phyloP scores from a whole-genome alignment of 179 eudicot genomes.

The Heliamphora pulchella region DNA sequence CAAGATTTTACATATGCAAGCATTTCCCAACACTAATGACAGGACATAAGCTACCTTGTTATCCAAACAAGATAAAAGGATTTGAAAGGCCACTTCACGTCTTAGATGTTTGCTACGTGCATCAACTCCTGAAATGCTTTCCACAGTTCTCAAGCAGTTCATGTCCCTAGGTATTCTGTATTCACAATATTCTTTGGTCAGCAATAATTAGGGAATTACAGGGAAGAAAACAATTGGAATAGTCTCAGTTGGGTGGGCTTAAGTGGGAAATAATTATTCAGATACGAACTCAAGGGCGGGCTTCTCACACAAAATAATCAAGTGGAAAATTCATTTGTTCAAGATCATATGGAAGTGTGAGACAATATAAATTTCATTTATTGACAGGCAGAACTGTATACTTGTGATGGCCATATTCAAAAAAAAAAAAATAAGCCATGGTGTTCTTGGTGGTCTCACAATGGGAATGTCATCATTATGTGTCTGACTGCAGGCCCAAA shows the following conservation, averaged over 20 bases:
- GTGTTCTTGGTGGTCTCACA: background rate
- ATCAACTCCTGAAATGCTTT: constrained; percentile 53
- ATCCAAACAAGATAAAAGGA: constrained; percentile 50
- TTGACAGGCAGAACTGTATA: background rate
- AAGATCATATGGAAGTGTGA: background rate
- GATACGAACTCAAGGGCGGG: background rate
- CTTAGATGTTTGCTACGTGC: constrained; percentile 65
- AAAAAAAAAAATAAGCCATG: background rate
- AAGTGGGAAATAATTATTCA: background rate
- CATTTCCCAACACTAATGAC: background rate
- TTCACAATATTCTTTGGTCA: constrained; percentile 9
- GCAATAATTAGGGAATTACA: background rate
- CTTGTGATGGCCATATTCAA: background rate
- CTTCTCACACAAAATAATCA: background rate
- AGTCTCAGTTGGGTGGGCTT: background rate
- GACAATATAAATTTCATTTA: background rate
- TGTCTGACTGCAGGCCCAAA: background rate
- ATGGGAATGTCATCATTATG: background rate
- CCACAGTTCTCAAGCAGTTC: constrained; percentile 64
- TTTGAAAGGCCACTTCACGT: constrained; percentile 47
- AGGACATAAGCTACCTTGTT: constrained; percentile 43
- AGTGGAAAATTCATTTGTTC: background rate
- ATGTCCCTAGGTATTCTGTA: constrained; percentile 61
- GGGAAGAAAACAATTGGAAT: background rate
- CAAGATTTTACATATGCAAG: background rate